Conservation (phyloP, 805 yeast species). For the Sugiyamaella valdiviana region DNA sequence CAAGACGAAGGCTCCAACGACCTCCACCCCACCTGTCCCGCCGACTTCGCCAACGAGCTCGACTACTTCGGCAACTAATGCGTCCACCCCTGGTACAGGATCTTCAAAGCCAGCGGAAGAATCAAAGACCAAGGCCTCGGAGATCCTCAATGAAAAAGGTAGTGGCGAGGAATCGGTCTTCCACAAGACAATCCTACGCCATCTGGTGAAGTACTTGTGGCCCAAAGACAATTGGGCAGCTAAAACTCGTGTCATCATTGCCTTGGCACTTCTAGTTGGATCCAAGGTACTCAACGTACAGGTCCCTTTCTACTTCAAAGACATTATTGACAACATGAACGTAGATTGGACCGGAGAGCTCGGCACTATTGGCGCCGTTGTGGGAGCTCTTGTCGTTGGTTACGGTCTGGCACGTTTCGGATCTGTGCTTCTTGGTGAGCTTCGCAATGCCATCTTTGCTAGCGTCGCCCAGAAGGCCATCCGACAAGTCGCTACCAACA, state of each 20-base stretch:
- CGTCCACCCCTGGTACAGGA: not conserved
- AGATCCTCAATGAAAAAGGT: slow-evolving; percentile 6
- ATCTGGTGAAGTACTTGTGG: slow-evolving; percentile 32
- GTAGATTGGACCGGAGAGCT: slow-evolving; percentile 75
- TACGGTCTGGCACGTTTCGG: slow-evolving; percentile 95
- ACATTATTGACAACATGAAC: slow-evolving; percentile 87
- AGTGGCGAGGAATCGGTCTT: slow-evolving; percentile 7
- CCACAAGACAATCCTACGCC: slow-evolving; percentile 22
- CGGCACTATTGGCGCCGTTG: slow-evolving; percentile 54
- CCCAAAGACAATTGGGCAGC: slow-evolving; percentile 33
- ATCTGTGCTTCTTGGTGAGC: slow-evolving; percentile 87
- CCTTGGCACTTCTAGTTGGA: slow-evolving; percentile 63
- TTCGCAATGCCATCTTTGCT: slow-evolving; percentile 93
- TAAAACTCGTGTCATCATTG: slow-evolving; percentile 67
- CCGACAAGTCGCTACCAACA: slow-evolving; percentile 78
- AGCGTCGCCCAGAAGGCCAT: slow-evolving; percentile 93
- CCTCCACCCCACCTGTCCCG: no score
- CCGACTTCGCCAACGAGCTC: no score
- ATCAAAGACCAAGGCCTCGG: not conserved
- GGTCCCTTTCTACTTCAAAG: slow-evolving; percentile 90
- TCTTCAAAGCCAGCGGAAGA: not conserved
- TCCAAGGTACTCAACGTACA: slow-evolving; percentile 88
- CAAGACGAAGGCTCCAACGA: no score
- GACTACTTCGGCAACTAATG: no score
- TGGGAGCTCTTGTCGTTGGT: slow-evolving; percentile 65